Percentiles rank a stretch among this genome's conserved stretches.
phyloP scores from a whole-genome alignment of 2,329 filamentous ascomycete species.

The Fusarium miscanthi region DNA sequence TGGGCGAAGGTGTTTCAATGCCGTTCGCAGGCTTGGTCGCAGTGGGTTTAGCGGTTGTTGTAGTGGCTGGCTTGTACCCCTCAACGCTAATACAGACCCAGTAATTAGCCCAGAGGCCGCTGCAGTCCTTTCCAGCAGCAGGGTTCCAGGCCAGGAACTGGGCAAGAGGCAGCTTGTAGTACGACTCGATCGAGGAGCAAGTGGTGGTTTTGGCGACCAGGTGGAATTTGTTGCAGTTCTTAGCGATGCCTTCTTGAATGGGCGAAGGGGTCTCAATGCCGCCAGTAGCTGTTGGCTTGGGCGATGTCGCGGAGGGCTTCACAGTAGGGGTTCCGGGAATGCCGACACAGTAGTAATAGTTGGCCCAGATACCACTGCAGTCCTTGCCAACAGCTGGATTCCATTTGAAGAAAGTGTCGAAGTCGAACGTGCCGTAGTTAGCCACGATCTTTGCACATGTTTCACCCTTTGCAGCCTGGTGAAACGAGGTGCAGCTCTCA shows the following conservation, averaged over 20 bases:
- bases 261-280: background rate
- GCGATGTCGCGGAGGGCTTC: rapidly evolving
- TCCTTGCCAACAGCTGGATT: background rate
- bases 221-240: constrained; percentile 25
- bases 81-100: background rate
- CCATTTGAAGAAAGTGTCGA: background rate
- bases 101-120: no score
- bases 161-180: background rate
- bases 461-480: background rate
- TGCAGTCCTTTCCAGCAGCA: background rate
- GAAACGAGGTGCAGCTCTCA: rapidly evolving
- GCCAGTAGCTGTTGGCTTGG: background rate
- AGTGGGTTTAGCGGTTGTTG: background rate
- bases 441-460: background rate
- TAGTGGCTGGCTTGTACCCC: background rate
- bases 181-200: constrained; percentile 41
- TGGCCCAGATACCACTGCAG: background rate
- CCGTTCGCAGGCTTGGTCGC: background rate
- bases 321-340: rapidly evolving
- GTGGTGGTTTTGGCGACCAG: constrained; percentile 33
- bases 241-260: background rate
- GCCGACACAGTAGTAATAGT: background rate
- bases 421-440: rapidly evolving
- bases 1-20: background rate
- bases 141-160: background rate